Percentiles rank a stretch among this genome's conserved stretches.
These are phyloP conservation scores for Penstemon eatonii DNA, from an alignment of 257 asterid species.

Conservation along the genomic window DNA sequence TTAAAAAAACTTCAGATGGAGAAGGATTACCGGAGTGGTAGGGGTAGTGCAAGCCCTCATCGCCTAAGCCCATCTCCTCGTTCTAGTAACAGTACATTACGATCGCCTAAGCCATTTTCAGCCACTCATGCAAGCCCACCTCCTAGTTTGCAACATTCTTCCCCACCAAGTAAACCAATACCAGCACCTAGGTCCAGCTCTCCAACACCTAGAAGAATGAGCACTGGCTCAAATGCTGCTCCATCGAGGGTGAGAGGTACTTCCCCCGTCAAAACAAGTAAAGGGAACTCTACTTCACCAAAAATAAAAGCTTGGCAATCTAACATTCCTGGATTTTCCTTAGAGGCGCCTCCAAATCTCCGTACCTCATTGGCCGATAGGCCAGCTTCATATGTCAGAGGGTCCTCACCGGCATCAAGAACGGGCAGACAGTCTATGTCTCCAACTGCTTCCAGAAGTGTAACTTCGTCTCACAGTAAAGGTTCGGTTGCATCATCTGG, in stretches of 20 bases:
- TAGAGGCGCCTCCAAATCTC: slow-evolving; percentile 93
- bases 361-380: slow-evolving; percentile 95
- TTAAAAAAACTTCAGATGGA: slow-evolving; percentile 58
- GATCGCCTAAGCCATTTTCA: slow-evolving; percentile 63
- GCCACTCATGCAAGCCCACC: slow-evolving; percentile 77
- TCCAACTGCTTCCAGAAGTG: slow-evolving; percentile 85
- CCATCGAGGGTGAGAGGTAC: slow-evolving; percentile 40
- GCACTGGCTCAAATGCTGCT: slow-evolving; percentile 58
- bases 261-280: slow-evolving; percentile 72
- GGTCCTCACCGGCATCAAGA: slow-evolving; percentile 94
- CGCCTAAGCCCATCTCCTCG: slow-evolving; percentile 84
- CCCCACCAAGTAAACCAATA: slow-evolving; percentile 65
- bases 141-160: slow-evolving; percentile 47
- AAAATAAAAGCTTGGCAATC: slow-evolving; percentile 81
- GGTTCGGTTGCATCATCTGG: too few relatives aligned
- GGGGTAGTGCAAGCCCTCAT: slow-evolving; percentile 88
- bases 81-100: too few relatives aligned
- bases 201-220: slow-evolving; percentile 73
- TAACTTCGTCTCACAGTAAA: slow-evolving; percentile 45
- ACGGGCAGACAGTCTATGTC: slow-evolving; percentile 92
- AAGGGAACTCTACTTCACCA: slow-evolving; percentile 88
- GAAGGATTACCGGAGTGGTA: slow-evolving; percentile 55
- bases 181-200: slow-evolving; percentile 62
- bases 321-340: slow-evolving; percentile 82
- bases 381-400: slow-evolving; percentile 89